Evolutionary conservation across 768 basidiomycete species (phyloP).

Genomic region (Naganishia friedmannii): DNA sequence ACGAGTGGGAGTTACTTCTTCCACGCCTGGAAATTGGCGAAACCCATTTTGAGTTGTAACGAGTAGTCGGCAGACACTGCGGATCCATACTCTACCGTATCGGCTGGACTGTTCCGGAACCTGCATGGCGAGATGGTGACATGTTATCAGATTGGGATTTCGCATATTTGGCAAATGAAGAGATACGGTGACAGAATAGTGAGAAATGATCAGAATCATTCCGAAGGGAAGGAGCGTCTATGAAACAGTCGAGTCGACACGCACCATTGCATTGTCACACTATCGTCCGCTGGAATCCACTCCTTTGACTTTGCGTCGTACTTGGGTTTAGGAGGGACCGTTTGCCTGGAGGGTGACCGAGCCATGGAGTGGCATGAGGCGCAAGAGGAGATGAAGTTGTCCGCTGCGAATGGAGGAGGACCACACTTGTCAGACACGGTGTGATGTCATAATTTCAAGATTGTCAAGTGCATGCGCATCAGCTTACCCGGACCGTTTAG

Average conservation of each 20-base stretch:
- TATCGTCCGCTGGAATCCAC: background rate
- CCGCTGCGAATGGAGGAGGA: background rate
- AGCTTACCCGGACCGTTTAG: background rate
- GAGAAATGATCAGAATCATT: background rate
- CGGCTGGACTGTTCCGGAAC: background rate
- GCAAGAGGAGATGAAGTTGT: background rate
- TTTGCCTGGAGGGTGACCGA: background rate
- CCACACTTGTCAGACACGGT: too few relatives aligned
- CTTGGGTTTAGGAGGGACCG: background rate
- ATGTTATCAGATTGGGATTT: too few relatives aligned
- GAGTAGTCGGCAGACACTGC: background rate
- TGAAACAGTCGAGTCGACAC: background rate
- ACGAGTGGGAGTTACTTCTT: too few relatives aligned
- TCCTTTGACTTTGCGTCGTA: background rate
- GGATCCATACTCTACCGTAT: background rate
- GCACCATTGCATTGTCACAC: background rate
- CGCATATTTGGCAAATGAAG: too few relatives aligned
- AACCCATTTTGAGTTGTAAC: background rate
- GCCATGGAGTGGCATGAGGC: background rate
- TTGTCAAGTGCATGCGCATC: too few relatives aligned
- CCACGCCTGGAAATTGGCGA: background rate
- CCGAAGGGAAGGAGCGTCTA: too few relatives aligned
- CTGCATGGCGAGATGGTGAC: too few relatives aligned
- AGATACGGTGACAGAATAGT: background rate
- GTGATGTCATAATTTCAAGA: background rate